phyloP scores from a whole-genome alignment of 1,284 basidiomycete species.

The Cryptococcus sp. region DNA sequence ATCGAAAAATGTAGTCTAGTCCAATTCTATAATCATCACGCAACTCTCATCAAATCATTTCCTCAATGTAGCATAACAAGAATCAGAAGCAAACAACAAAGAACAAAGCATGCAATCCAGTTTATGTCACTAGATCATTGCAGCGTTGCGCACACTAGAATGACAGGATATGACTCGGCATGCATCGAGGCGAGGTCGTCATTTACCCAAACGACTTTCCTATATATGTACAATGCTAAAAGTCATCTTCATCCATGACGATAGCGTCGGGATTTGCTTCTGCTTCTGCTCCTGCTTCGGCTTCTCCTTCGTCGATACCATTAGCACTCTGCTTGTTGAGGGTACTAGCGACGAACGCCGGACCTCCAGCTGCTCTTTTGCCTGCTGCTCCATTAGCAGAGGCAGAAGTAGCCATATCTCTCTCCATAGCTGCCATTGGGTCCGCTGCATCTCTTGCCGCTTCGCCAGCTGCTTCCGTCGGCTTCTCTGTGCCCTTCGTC shows the following conservation, averaged over 20 bases:
- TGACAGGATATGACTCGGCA: too few species aligned
- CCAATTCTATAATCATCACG: too few species aligned
- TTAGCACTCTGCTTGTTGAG: constrained; percentile 33
- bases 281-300: constrained; percentile 17
- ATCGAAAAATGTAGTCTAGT: too few species aligned
- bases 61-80: neutral
- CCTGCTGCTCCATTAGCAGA: constrained; percentile 55
- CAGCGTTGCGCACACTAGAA: too few species aligned
- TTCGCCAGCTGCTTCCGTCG: constrained; percentile 39
- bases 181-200: too few species aligned
- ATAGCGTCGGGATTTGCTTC: constrained; percentile 32
- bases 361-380: constrained; percentile 49
- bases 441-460: constrained; percentile 56
- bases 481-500: constrained; percentile 46
- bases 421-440: constrained; percentile 60
- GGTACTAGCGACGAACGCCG: constrained; percentile 67
- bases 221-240: constrained; percentile 6
- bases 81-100: neutral
- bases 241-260: constrained; percentile 27
- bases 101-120: neutral
- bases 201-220: neutral
- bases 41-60: neutral
- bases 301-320: constrained; percentile 35
- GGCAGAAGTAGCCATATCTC: constrained; percentile 68
- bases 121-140: too few species aligned